Evolutionary conservation across 495 filamentous ascomycete genomes (phyloP).

Genomic region (Amniculicola lignicola): DNA sequence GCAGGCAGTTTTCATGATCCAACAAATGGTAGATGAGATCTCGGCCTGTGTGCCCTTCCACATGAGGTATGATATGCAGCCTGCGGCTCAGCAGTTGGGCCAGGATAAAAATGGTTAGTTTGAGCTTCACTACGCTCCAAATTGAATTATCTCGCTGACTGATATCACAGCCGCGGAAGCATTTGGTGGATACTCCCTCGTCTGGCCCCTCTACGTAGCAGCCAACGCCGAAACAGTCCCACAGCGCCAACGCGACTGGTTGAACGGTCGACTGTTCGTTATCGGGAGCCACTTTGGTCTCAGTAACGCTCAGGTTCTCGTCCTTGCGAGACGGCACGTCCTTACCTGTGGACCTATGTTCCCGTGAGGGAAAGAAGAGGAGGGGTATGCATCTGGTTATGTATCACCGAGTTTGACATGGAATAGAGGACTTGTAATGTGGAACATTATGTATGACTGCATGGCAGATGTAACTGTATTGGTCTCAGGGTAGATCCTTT

Average conservation of each 20-base stretch:
- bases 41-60: constrained; percentile 38
- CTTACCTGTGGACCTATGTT: constrained; percentile 35
- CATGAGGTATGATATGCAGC: constrained; percentile 32
- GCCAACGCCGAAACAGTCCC: constrained; percentile 29
- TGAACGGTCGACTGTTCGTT: constrained; percentile 29
- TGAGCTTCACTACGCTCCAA: background rate
- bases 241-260: constrained; percentile 31
- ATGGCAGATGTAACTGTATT: too few relatives aligned
- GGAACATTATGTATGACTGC: too few relatives aligned
- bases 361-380: too few relatives aligned
- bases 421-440: too few relatives aligned
- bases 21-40: constrained; percentile 37
- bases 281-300: constrained; percentile 36
- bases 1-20: constrained; percentile 24
- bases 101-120: constrained; percentile 33
- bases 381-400: too few relatives aligned
- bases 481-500: too few relatives aligned
- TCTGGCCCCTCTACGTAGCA: constrained; percentile 39
- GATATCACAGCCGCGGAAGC: constrained; percentile 29
- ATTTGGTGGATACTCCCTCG: constrained; percentile 37
- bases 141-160: background rate
- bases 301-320: constrained; percentile 29
- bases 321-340: constrained; percentile 31
- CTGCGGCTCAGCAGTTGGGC: constrained; percentile 21
- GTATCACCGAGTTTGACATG: too few relatives aligned